These are phyloP conservation scores for Aspergillus latus DNA, from an alignment of 2,329 filamentous ascomycete genomes.

Conservation along the genomic window DNA sequence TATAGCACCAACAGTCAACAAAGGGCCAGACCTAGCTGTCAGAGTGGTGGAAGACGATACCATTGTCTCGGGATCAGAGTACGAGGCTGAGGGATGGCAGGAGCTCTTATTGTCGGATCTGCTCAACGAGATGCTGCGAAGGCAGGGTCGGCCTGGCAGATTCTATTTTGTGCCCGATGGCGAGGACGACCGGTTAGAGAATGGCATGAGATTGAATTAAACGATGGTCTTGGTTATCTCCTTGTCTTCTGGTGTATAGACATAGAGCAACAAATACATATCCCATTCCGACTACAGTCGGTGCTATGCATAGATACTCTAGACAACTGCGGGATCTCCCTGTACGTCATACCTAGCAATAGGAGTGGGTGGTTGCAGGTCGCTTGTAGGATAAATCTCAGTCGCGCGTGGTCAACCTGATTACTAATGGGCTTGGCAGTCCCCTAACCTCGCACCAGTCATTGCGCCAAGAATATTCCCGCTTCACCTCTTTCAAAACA, in stretches of 20 bases:
- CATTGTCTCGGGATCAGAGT: not conserved
- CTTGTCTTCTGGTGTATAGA: not conserved
- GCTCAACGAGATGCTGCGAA: not conserved
- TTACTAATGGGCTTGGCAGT: no score
- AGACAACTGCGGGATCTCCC: no score
- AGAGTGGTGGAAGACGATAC: not conserved
- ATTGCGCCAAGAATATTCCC: no score
- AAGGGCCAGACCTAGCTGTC: not conserved
- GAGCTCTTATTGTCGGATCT: not conserved
- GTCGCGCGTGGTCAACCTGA: no score
- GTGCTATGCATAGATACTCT: no score
- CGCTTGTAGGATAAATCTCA: no score
- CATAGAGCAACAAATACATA: no score
- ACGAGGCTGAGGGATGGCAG: not conserved
- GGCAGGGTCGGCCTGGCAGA: not conserved
- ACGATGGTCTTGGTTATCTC: not conserved
- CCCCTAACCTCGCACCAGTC: no score
- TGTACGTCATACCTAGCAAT: no score
- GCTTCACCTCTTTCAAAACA: no score
- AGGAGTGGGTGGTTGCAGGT: no score
- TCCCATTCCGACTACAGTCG: no score
- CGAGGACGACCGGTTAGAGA: not conserved
- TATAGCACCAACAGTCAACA: not conserved
- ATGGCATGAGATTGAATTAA: not conserved
- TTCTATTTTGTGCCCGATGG: not conserved